phyloP scores from a whole-genome alignment of 2,329 filamentous ascomycete genomes.

The Trichoderma atrobrunneum region DNA sequence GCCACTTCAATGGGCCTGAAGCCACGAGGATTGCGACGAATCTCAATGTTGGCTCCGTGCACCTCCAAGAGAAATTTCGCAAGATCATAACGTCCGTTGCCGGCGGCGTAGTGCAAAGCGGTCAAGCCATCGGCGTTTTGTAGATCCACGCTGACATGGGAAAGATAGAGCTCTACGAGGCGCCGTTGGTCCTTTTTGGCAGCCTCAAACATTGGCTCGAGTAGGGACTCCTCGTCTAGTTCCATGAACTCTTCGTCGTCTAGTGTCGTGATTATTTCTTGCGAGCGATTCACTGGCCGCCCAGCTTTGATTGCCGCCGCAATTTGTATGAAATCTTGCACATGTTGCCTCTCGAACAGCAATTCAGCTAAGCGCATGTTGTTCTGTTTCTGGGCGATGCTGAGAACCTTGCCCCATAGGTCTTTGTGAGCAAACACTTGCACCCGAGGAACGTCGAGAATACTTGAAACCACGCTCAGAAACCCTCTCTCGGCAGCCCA shows the following conservation, averaged over 20 bases:
- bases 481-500: neutral
- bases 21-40: neutral
- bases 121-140: neutral
- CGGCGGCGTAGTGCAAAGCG: neutral
- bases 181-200: neutral
- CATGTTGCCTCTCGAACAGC: neutral
- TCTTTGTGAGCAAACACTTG: neutral
- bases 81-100: neutral
- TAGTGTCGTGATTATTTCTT: neutral
- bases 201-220: neutral
- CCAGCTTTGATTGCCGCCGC: neutral
- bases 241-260: neutral
- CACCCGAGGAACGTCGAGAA: neutral
- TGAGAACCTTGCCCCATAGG: neutral
- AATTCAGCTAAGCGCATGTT: neutral
- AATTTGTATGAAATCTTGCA: neutral
- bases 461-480: neutral
- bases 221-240: too few relatives aligned
- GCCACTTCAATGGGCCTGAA: neutral
- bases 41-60: neutral
- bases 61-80: neutral
- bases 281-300: neutral
- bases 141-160: neutral
- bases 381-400: neutral
- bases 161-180: neutral